These are phyloP conservation scores for Huntiella bhutanensis DNA, from an alignment of 2,329 filamentous ascomycete genomes.

Conservation along the genomic window DNA sequence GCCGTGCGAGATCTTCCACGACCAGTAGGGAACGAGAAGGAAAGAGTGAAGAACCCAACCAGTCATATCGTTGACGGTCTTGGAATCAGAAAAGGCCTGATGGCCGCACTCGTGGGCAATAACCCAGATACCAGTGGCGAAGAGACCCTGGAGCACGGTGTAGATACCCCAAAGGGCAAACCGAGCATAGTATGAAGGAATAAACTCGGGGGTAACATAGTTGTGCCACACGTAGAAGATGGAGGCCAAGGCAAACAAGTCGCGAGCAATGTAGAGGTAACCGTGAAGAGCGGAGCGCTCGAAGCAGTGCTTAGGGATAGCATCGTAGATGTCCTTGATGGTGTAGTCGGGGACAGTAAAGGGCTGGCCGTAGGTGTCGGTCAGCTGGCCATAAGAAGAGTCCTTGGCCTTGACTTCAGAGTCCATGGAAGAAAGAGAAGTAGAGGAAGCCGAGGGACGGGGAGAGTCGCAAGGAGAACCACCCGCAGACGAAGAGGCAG, in stretches of 20 bases:
- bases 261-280: slow-evolving; percentile 67
- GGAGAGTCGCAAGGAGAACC: slow-evolving; percentile 42
- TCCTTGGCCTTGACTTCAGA: slow-evolving; percentile 34
- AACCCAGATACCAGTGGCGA: slow-evolving; percentile 89
- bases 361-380: slow-evolving; percentile 87
- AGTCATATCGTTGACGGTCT: slow-evolving; percentile 73
- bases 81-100: slow-evolving; percentile 88
- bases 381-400: slow-evolving; percentile 40
- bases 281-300: slow-evolving; percentile 62
- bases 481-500: slow-evolving; percentile 21
- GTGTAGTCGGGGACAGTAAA: slow-evolving; percentile 90
- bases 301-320: slow-evolving; percentile 95
- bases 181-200: slow-evolving; percentile 52
- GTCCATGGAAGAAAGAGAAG: slow-evolving; percentile 77
- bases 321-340: slow-evolving; percentile 92
- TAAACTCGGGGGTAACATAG: slow-evolving; percentile 67
- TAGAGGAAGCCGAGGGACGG: slow-evolving; percentile 53
- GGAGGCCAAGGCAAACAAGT: slow-evolving; percentile 49
- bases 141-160: slow-evolving; percentile 72
- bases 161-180: slow-evolving; percentile 44
- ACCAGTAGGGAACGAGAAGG: slow-evolving; percentile 91
- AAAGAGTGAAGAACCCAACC: slow-evolving; percentile 82
- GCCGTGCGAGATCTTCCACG: slow-evolving; percentile 97
- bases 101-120: slow-evolving; percentile 96
- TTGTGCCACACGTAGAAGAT: slow-evolving; percentile 82